These are phyloP conservation scores for Rosa chinensis DNA, from an alignment of 306 rosid species.

Conservation along the genomic window DNA sequence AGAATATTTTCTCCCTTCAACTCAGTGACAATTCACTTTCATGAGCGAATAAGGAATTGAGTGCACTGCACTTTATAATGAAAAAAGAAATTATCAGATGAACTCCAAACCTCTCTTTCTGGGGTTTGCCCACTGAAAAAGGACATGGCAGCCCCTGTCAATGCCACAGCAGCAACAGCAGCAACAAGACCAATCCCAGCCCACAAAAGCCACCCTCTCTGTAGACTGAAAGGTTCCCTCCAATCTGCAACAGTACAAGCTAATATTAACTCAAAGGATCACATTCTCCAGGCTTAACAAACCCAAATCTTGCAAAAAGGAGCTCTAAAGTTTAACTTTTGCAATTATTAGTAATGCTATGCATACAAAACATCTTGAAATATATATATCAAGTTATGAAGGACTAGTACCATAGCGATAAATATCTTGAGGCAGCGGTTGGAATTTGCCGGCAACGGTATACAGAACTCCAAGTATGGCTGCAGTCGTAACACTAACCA, in stretches of 20 bases:
- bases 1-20: not conserved
- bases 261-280: constrained; percentile 15
- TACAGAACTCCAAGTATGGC: constrained; percentile 71
- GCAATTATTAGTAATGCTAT: no score
- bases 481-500: constrained; percentile 51
- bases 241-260: constrained; percentile 53
- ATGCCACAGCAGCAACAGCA: constrained; percentile 68
- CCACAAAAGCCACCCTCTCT: constrained; percentile 97
- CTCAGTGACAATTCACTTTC: constrained; percentile 1
- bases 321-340: no score
- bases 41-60: not conserved
- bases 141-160: constrained; percentile 68
- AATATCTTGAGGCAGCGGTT: constrained; percentile 78
- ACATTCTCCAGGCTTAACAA: constrained; percentile 21
- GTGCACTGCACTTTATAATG: constrained; percentile 1
- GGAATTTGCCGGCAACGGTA: constrained; percentile 57
- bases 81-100: not conserved
- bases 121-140: constrained; percentile 70
- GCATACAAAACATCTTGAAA: no score
- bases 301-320: constrained; percentile 2
- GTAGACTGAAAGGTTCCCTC: constrained; percentile 76
- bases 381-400: not conserved
- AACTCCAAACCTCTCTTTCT: constrained; percentile 69
- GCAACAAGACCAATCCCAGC: constrained; percentile 87
- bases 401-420: constrained; percentile 68